These are phyloP conservation scores for Aristolochia californica DNA, from an alignment of 164 flowering plant genomes.

Conservation along the genomic window DNA sequence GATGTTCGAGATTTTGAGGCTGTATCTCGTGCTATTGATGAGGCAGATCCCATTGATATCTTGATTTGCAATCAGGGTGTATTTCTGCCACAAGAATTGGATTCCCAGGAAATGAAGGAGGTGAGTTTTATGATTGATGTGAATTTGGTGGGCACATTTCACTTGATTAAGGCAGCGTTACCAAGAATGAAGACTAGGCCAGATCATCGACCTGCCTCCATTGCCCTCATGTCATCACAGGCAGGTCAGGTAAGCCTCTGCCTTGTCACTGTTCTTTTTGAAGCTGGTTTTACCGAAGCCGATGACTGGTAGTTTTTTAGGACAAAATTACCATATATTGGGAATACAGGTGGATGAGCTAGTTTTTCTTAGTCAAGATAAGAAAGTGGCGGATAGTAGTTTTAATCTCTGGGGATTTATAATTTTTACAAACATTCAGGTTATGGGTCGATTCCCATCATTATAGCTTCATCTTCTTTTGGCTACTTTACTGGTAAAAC, in stretches of 20 bases:
- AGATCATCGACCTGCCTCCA: constrained; percentile 53
- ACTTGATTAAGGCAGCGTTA: constrained; percentile 75
- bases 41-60: constrained; percentile 69
- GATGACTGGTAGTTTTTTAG: too few species aligned
- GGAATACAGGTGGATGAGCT: too few species aligned
- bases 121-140: constrained; percentile 74
- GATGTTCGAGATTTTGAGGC: constrained; percentile 69
- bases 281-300: too few species aligned
- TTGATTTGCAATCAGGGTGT: constrained; percentile 82
- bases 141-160: constrained; percentile 64
- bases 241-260: constrained; percentile 65
- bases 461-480: too few species aligned
- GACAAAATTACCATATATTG: too few species aligned
- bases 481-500: too few species aligned
- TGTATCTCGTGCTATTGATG: constrained; percentile 34
- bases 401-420: too few species aligned
- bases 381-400: too few species aligned
- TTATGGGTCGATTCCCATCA: too few species aligned
- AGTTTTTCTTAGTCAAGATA: too few species aligned
- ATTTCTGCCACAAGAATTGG: constrained; percentile 54
- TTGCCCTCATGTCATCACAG: constrained; percentile 81
- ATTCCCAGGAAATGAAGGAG: constrained; percentile 50
- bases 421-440: too few species aligned
- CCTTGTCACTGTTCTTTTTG: neutral
- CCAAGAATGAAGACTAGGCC: constrained; percentile 57